Conservation (phyloP, 1,284 basidiomycete species). For the Moniliella sp. region DNA sequence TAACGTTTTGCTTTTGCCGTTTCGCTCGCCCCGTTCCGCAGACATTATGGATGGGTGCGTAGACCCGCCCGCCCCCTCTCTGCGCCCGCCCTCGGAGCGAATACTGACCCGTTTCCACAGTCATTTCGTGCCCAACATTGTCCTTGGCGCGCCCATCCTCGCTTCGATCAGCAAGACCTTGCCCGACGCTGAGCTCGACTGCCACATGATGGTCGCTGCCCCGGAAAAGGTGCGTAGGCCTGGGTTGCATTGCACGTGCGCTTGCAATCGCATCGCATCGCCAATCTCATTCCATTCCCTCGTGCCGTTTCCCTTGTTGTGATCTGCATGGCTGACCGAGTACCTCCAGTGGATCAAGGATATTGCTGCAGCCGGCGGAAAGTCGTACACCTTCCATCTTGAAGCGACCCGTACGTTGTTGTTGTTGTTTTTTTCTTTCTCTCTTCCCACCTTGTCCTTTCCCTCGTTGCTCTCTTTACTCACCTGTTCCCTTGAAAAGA, state of each 20-base stretch:
- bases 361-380: conserved; percentile 79
- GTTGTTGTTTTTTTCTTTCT: neutral
- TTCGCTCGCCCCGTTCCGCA: conserved; percentile 2
- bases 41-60: conserved; percentile 7
- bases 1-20: conserved; percentile 37
- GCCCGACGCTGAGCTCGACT: conserved; percentile 95
- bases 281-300: no score
- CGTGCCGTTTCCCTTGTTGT: neutral
- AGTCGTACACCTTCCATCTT: conserved; percentile 86
- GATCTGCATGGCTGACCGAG: neutral
- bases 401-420: conserved; percentile 53
- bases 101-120: conserved; percentile 36
- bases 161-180: conserved; percentile 67
- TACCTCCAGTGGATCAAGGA: conserved; percentile 68
- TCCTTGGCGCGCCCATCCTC: conserved; percentile 64
- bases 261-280: no score
- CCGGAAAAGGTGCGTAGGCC: conserved; percentile 53
- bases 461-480: neutral
- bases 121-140: conserved; percentile 77
- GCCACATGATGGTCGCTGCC: conserved; percentile 98
- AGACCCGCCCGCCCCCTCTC: neutral
- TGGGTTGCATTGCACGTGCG: no score
- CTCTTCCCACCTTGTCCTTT: neutral
- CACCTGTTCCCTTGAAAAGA: conserved; percentile 13
- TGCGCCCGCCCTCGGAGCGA: neutral